These are phyloP conservation scores for Papiliotrema terrestris DNA, from an alignment of 1,284 basidiomycete genomes.

Conservation along the genomic window DNA sequence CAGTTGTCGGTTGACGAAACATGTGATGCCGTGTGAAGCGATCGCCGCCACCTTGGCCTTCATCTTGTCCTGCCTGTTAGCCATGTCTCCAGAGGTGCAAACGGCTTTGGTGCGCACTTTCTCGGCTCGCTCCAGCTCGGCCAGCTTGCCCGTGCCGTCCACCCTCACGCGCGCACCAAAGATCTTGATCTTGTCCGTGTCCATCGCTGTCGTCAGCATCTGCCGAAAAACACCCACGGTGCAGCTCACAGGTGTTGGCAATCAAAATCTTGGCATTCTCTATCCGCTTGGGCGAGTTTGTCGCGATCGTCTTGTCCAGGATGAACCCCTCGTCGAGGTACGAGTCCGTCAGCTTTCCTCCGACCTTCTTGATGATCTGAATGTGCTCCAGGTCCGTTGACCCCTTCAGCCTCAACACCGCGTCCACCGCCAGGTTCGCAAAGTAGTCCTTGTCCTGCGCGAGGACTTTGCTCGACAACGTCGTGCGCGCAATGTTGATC, in stretches of 20 bases:
- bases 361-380: conserved; percentile 99
- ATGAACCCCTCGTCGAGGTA: conserved; percentile 99
- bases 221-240: not conserved
- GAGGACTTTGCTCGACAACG: conserved; percentile 92
- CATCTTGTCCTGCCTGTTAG: conserved; percentile 81
- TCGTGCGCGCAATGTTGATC: conserved; percentile 95
- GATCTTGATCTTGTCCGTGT: conserved; percentile 99
- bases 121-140: conserved; percentile 95
- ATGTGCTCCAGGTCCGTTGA: conserved; percentile 98
- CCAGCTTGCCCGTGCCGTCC: conserved; percentile 91
- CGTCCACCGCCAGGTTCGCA: conserved; percentile 95
- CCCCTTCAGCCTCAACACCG: conserved; percentile 88
- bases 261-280: conserved; percentile 97
- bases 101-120: conserved; percentile 53
- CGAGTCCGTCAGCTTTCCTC: conserved; percentile 96
- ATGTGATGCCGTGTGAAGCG: conserved; percentile 91
- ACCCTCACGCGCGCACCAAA: conserved; percentile 96
- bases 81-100: too few species aligned
- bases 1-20: conserved; percentile 96
- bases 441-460: conserved; percentile 98
- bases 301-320: conserved; percentile 92
- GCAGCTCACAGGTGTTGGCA: conserved; percentile 82
- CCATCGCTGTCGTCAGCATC: conserved; percentile 69
- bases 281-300: conserved; percentile 90
- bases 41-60: conserved; percentile 96